Base-by-base conservation (phyloP, 2,329 filamentous ascomycete species). In the Cadophora luteo-olivacea region DNA sequence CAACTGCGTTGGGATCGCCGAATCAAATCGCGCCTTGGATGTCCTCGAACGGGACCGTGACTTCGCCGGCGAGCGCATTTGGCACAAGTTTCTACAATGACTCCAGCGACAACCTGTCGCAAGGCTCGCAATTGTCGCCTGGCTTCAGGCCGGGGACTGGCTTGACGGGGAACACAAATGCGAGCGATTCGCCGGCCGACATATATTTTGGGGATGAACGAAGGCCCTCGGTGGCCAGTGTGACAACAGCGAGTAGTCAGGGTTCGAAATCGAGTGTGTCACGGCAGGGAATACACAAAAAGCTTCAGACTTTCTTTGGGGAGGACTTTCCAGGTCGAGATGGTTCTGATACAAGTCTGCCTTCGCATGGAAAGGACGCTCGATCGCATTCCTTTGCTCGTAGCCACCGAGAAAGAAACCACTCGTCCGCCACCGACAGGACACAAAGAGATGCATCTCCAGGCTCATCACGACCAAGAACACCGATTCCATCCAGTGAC, bases 271-370 rank as follows among this genome's bases (percentile, higher is more conserved):
- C 87, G 68, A 92, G 91, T 78, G 83, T 89, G 70, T 90, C 88
- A 69, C 85, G 91, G 74, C 89, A 92, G 63, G 86, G 91, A 67
- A 86, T 88, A 72, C 85, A 88, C 75, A 94, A 94, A 80, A 96
- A 95, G 81, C 84, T 97, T 71, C 92, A 96, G 77, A 92, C 91
- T 52, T 95, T 97, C 78, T 97, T 97, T 81, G 94, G 95, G 58
- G 95, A 97, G 75, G 94, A 97, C 77, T 93, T 92, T 79, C 88
- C 89, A 68, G 88, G 87, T 48, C 85, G 87, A 72, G 91, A 94
- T 77, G 90, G 90, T 72, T 94, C 92, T 64, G 92, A 97, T 68
- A 86, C 87, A 74, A 90, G 88, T 80, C 80, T 92, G 75, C 82
- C 84, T 70, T 77, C 82, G 68, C 75, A 69, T 68, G 84, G 83